These are phyloP conservation scores for Brassica incana DNA, from an alignment of 345 rosid species.

Conservation along the genomic window DNA sequence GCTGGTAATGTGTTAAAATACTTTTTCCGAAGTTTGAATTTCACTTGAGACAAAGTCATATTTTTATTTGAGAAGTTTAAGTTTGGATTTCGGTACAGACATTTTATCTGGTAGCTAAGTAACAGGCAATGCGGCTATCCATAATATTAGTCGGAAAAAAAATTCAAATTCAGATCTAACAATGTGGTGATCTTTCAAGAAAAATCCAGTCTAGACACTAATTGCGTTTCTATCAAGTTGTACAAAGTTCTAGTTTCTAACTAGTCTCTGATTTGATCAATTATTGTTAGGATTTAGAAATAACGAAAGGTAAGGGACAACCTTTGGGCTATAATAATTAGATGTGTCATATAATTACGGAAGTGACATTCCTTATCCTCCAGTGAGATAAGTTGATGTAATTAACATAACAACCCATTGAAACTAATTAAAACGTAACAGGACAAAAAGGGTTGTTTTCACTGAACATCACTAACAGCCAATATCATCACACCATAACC, in stretches of 20 bases:
- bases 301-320: not conserved
- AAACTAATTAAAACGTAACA: slow-evolving; percentile 8
- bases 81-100: not conserved
- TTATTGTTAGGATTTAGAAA: not conserved
- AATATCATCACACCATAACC: slow-evolving; percentile 10
- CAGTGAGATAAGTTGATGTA: slow-evolving; percentile 11
- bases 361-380: not conserved
- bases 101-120: not conserved
- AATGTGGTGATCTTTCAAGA: not conserved
- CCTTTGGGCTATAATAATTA: slow-evolving; percentile 15
- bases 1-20: not conserved
- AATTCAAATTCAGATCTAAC: not conserved
- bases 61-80: too few species aligned
- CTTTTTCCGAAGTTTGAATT: not conserved
- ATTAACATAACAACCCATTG: slow-evolving; percentile 27
- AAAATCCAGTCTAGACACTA: too few species aligned
- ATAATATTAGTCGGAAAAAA: not conserved
- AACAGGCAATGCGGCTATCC: not conserved
- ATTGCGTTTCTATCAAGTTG: not conserved
- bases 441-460: slow-evolving; percentile 6
- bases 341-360: not conserved
- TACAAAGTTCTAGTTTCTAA: not conserved
- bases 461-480: slow-evolving; percentile 26
- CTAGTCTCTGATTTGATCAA: not conserved
- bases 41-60: not conserved